phyloP scores from a whole-genome alignment of 2,329 filamentous ascomycete species.

The Calcarisporium arbuscula region DNA sequence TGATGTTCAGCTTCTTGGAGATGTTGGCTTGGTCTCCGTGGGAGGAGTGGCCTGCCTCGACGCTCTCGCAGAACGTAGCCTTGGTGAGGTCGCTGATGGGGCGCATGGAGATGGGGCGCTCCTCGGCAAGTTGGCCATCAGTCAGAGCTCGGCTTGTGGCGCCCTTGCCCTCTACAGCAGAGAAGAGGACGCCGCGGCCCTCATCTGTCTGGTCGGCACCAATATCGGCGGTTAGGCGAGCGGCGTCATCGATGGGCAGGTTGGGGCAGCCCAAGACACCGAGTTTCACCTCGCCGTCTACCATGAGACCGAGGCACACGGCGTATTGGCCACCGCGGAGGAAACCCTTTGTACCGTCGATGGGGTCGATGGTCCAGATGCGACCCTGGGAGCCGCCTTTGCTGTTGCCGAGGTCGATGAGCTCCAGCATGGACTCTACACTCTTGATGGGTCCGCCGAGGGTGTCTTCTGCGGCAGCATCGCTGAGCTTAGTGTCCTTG shows the following conservation, averaged over 20 bases:
- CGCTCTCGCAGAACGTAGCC: conserved; percentile 93
- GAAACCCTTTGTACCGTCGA: conserved; percentile 97
- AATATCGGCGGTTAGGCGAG: conserved; percentile 54
- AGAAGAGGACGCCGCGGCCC: conserved; percentile 81
- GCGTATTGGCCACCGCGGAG: conserved; percentile 94
- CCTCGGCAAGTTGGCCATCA: conserved; percentile 16
- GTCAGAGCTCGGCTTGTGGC: conserved; percentile 71
- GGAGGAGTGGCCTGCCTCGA: conserved; percentile 86
- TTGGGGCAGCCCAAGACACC: conserved; percentile 95
- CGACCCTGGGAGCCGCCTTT: conserved; percentile 66
- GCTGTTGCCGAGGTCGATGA: conserved; percentile 64
- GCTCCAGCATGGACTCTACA: conserved; percentile 59
- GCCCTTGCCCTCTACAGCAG: conserved; percentile 72
- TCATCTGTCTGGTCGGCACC: conserved; percentile 68
- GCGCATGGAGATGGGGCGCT: conserved; percentile 69
- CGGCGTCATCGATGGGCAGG: conserved; percentile 75
- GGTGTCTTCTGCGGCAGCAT: conserved; percentile 51
- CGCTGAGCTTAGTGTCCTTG: conserved; percentile 59
- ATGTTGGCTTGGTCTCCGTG: conserved; percentile 81
- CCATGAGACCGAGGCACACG: conserved; percentile 85
- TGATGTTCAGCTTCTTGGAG: conserved; percentile 79
- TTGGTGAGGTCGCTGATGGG: conserved; percentile 64
- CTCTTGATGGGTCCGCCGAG: conserved; percentile 62
- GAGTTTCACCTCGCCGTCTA: conserved; percentile 88
- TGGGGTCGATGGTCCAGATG: conserved; percentile 95